A percentile compares a stretch with the other conserved stretches of the same genome.
These are phyloP conservation scores for Paraurostyla sp. DNA, from an alignment of 73 alveolate genomes.

Conservation along the genomic window DNA sequence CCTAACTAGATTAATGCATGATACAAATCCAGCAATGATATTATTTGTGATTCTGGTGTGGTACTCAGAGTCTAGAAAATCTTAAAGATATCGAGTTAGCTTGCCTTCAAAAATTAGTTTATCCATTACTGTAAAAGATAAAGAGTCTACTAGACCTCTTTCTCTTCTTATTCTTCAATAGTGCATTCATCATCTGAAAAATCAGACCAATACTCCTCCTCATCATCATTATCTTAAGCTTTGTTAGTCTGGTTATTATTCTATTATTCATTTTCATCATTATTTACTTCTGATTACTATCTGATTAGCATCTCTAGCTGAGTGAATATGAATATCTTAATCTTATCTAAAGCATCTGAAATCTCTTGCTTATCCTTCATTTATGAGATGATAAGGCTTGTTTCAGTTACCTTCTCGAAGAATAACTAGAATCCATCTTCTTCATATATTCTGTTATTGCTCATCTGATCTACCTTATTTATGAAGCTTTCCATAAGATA, in stretches of 20 bases:
- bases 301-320: background rate
- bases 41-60: background rate
- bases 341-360: background rate
- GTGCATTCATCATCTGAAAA: slow-evolving; percentile 17
- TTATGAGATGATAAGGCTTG: slow-evolving; percentile 3
- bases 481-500: background rate
- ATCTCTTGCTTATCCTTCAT: background rate
- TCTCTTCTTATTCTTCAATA: slow-evolving; percentile 22
- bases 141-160: background rate
- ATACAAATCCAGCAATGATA: background rate
- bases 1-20: slow-evolving; percentile 13
- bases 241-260: background rate
- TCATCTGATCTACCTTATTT: background rate
- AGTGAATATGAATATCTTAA: background rate
- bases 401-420: slow-evolving; percentile 10
- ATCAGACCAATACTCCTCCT: slow-evolving; percentile 46
- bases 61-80: background rate
- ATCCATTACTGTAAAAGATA: background rate
- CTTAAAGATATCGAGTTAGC: background rate
- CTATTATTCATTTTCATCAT: background rate
- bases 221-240: background rate
- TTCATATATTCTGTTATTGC: background rate
- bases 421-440: background rate
- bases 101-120: background rate
- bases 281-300: background rate